Conservation (phyloP, 1,139 yeast species). For the Taphrina communis region DNA sequence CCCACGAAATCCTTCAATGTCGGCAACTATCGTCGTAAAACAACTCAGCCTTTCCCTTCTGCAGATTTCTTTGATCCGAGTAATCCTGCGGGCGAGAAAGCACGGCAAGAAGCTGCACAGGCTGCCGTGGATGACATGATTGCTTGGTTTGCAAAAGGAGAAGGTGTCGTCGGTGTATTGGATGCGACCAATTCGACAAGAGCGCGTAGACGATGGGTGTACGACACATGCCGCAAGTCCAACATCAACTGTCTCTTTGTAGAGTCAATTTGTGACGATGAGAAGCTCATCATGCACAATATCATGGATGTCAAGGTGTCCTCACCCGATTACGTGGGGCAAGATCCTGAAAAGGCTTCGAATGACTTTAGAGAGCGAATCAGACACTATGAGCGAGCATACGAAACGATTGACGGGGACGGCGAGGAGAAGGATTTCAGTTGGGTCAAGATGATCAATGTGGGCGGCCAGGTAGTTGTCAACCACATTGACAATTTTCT, state of each 20-base stretch:
- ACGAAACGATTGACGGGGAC: conserved; percentile 68
- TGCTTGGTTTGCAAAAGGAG: conserved; percentile 75
- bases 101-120: conserved; percentile 72
- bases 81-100: conserved; percentile 66
- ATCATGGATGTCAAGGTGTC: conserved; percentile 83
- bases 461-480: conserved; percentile 83
- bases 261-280: conserved; percentile 89
- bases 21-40: conserved; percentile 76
- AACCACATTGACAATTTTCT: conserved; percentile 86
- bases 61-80: conserved; percentile 80
- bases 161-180: conserved; percentile 84
- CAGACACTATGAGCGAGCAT: conserved; percentile 69
- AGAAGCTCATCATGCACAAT: conserved; percentile 75
- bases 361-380: conserved; percentile 76
- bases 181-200: conserved; percentile 87
- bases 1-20: conserved; percentile 88
- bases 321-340: conserved; percentile 82
- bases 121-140: conserved; percentile 82
- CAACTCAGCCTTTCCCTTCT: conserved; percentile 59
- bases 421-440: conserved; percentile 67
- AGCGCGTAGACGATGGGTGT: conserved; percentile 70
- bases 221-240: conserved; percentile 67
- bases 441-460: conserved; percentile 84
- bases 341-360: conserved; percentile 73
- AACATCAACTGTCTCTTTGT: conserved; percentile 86